Evolutionary conservation across 2,329 filamentous ascomycete species (phyloP), one percentile per base, ranked within the genome.

Genomic region (Emericellopsis atlantica): DNA sequence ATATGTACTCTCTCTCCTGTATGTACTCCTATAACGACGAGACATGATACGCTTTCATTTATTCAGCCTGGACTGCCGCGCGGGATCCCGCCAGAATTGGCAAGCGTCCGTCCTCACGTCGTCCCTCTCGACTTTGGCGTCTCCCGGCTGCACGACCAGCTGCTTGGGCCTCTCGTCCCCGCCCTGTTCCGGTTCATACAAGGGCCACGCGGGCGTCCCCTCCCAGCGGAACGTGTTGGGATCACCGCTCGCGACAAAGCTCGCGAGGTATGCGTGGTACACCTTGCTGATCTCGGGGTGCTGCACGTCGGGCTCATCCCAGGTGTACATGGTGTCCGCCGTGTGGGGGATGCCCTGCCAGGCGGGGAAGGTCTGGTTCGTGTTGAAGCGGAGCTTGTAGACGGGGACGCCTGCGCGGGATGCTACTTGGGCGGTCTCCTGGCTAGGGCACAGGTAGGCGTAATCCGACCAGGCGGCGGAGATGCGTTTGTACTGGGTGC

Each of bases 391-490:
- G 9, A 54, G 41, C 39, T 62, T 62, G 59, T 59, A 64, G 0
- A 54, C 59, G 0, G 61, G 59, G 0, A 58, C 54, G 0, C 51
- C 53, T 4, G 54, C 57, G 0, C 40, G 39, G 0, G 62, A 58
- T 16, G 59, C 49, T 7, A 62, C 54, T 29, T 61, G 54, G 1
- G 64, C 61, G 0, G 64, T 68, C 43, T 67, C 65, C n/a, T 67
- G 63, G 0, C 57, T 59, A 0, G 65, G 57, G 16, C 64, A 68
- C 14, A 64, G 60, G 43, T 68, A 68, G 24, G 58, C 63, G 39
- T 63, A 67, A 46, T 69, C 66, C 12, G 59, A 59, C 57, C 58
- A 62, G 0, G 67, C 62, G 1, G 64, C 64, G 1, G 60, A 55
- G 4, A 70, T 39, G 4, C 67, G 61, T 32, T 66, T 51, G 41